Evolutionary conservation across 495 filamentous ascomycete genomes (phyloP).

Genomic region (Hypomontagnella monticulosa): DNA sequence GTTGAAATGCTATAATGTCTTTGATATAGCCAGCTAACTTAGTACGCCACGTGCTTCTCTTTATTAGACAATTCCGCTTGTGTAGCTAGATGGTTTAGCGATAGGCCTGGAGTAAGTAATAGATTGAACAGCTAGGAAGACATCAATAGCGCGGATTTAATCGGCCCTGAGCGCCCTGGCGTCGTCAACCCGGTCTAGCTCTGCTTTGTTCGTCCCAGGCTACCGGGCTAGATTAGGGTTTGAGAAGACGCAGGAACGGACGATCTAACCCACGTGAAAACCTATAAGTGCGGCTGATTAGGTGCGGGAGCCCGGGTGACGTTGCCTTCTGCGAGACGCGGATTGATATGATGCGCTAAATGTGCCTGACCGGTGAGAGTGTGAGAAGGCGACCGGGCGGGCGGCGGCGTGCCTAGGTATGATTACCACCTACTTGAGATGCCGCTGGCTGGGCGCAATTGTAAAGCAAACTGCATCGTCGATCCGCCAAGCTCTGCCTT

Average conservation of each 20-base stretch:
- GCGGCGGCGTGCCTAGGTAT: background rate
- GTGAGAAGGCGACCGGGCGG: slow-evolving; percentile 6
- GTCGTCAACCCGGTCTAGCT: too few species aligned
- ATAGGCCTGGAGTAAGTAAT: too few species aligned
- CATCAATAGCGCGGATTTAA: too few species aligned
- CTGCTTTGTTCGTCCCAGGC: slow-evolving; percentile 13
- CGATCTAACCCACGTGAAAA: slow-evolving; percentile 29
- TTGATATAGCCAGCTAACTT: too few species aligned
- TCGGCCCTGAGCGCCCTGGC: too few species aligned
- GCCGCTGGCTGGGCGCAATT: slow-evolving; percentile 10
- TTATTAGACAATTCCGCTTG: too few species aligned
- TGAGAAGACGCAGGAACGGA: slow-evolving; percentile 36
- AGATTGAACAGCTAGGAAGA: too few species aligned
- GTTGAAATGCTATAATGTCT: too few species aligned
- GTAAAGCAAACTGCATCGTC: background rate
- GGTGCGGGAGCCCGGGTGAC: slow-evolving; percentile 16
- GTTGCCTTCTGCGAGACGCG: slow-evolving; percentile 10
- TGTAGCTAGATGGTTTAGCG: too few species aligned
- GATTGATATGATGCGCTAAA: slow-evolving; percentile 11
- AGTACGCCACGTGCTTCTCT: too few species aligned
- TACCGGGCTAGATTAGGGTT: slow-evolving; percentile 30
- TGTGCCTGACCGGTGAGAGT: slow-evolving; percentile 7
- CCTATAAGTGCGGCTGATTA: slow-evolving; percentile 23
- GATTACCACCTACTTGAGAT: slow-evolving; percentile 5
- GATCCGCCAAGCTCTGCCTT: background rate